Evolutionary conservation across 139 green algal genomes (phyloP), one percentile per base, ranked within the genome.

Genomic region (Volvox reticuliferus): DNA sequence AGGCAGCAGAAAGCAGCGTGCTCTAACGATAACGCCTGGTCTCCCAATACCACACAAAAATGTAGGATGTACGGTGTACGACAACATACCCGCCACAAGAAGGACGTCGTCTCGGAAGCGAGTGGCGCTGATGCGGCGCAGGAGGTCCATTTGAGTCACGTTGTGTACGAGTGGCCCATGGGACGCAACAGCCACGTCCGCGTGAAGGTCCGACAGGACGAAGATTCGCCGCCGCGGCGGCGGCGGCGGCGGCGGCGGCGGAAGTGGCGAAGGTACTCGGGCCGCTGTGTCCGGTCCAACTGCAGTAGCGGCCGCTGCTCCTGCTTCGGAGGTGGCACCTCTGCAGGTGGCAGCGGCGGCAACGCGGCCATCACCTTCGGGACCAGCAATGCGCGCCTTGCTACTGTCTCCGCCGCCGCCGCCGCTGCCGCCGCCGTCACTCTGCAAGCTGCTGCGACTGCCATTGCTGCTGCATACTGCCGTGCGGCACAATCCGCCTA

Each of bases 181-280:
- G 16, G 14, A 9, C 35, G 33, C 36, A 3, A 61, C 21, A 55
- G 13, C 14, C 1, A 71, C n/a, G 37, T 89, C 85, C 0, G 69
- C 85, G 44, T 89, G 85, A n/a, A 89, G n/a, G n/a, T 89, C 85
- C 22, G 85, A 89, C 69, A 89, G 69, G 28, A 33, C 69, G n/a
- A 89, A 82, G 3, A 89, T 32, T 3, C 85, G 75, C 12, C 32
- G 32, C 18, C 30, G 32, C 30, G 2, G 32, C 30, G 32, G 32
- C 13, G 75, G 32, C 75, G 32, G 28, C 3, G 30, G 1, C 30
- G 75, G 36, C 36, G 32, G 76, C 12, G 76, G 32, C 33, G 32
- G 18, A 17, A 19, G 62, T 69, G 17, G 19, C 19, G 19, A 69
- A 24, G 62, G 17, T 19, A 17, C 62, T 19, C 32, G 32, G 12